These are phyloP conservation scores for Fraxinus latifolia DNA, from an alignment of 305 asterid genomes.

Conservation along the genomic window DNA sequence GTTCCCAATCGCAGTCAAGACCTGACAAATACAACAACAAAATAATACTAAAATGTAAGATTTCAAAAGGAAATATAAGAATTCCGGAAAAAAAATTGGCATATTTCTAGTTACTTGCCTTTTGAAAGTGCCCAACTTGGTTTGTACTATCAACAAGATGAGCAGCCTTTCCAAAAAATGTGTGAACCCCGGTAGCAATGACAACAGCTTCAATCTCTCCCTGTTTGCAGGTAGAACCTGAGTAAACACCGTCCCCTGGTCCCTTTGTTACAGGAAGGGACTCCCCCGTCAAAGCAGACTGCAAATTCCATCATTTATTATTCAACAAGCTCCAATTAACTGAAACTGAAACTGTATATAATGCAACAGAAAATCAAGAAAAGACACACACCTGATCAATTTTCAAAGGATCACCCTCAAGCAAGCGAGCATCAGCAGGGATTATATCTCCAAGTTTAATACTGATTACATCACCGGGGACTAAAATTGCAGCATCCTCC, in stretches of 20 bases:
- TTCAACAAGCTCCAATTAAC: background rate
- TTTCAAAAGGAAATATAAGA: background rate
- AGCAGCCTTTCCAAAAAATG: constrained; percentile 98
- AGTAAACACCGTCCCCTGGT: constrained; percentile 98
- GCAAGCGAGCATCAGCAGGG: constrained; percentile 96
- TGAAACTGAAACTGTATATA: background rate
- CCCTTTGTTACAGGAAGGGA: constrained; percentile 97
- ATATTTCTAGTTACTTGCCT: constrained; percentile 43
- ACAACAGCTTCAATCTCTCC: constrained; percentile 96
- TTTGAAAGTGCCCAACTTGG: constrained; percentile 97
- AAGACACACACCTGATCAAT: constrained; percentile 72
- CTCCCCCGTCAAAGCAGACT: constrained; percentile 99
- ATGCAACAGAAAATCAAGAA: constrained; percentile 13
- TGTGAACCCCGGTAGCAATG: constrained; percentile 97
- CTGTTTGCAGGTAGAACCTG: constrained; percentile 99
- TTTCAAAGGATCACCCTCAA: constrained; percentile 92
- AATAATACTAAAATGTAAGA: constrained; percentile 2
- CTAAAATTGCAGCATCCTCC: constrained; percentile 80
- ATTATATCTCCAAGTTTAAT: constrained; percentile 90
- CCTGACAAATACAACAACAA: constrained; percentile 40
- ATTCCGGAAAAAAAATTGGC: background rate
- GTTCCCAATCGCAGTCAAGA: constrained; percentile 96
- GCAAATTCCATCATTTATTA: constrained; percentile 28
- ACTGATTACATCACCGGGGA: constrained; percentile 91
- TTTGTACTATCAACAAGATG: constrained; percentile 94